These are phyloP conservation scores for Gentiana straminea DNA, from an alignment of 257 asterid genomes.

Conservation along the genomic window DNA sequence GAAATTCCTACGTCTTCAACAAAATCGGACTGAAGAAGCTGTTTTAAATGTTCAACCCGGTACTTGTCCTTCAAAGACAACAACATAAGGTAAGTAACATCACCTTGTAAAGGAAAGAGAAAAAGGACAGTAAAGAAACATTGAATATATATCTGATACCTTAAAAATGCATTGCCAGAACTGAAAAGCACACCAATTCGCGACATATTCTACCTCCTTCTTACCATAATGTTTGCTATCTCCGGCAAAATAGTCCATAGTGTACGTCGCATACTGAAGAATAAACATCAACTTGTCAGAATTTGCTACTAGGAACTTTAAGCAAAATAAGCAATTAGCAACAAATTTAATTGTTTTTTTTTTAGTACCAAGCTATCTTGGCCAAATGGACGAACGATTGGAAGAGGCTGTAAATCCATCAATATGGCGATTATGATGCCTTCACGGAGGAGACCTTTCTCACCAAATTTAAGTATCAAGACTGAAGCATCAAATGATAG, in stretches of 20 bases:
- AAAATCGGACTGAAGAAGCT: constrained; percentile 31
- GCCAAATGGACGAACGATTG: constrained; percentile 82
- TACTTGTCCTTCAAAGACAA: constrained; percentile 47
- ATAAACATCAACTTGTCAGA: constrained; percentile 16
- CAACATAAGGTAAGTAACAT: constrained; percentile 10
- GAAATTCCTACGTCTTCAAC: constrained; percentile 18
- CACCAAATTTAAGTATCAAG: constrained; percentile 78
- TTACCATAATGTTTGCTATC: constrained; percentile 39
- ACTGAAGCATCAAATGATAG: constrained; percentile 82
- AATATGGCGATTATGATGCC: constrained; percentile 86
- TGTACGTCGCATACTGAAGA: constrained; percentile 43
- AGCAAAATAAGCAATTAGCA: constrained; percentile 5
- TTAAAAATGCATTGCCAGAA: constrained; percentile 82
- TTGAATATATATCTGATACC: constrained; percentile 27
- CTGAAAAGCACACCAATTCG: constrained; percentile 68
- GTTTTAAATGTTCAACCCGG: constrained; percentile 49
- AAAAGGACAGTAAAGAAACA: background rate
- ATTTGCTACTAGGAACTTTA: background rate
- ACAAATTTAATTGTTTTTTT: constrained; percentile 8
- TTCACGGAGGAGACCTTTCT: constrained; percentile 74
- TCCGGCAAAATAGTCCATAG: constrained; percentile 40
- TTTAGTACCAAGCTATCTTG: constrained; percentile 51
- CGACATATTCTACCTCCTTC: constrained; percentile 59
- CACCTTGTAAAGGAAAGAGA: constrained; percentile 1
- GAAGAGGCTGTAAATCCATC: constrained; percentile 84